These are phyloP conservation scores for Penicillium nordicum DNA, from an alignment of 2,329 filamentous ascomycete species.

Conservation along the genomic window DNA sequence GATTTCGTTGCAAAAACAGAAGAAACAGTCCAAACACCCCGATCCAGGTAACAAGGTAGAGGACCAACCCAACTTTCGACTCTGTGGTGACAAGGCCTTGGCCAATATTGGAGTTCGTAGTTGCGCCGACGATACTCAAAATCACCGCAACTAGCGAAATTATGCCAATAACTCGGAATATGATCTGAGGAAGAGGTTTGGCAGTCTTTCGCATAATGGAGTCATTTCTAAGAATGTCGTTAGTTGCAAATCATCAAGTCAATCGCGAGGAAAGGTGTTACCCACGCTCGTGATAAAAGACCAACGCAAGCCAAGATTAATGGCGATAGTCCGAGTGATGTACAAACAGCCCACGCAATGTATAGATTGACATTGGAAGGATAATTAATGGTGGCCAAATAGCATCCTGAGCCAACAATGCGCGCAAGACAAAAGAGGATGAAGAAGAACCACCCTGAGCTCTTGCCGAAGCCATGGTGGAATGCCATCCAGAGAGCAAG, in stretches of 20 bases:
- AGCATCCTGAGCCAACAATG: constrained; percentile 29
- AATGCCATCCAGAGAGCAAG: constrained; percentile 19
- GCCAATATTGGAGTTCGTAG: background rate
- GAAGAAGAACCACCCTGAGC: constrained; percentile 37
- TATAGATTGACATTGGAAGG: constrained; percentile 25
- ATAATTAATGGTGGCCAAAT: constrained; percentile 24
- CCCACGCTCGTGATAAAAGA: constrained; percentile 19
- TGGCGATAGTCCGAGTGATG: constrained; percentile 19
- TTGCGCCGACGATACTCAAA: background rate
- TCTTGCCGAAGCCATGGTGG: constrained; percentile 28
- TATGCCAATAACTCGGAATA: background rate
- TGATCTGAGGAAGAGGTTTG: background rate
- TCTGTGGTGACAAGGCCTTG: background rate
- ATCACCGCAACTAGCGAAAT: background rate
- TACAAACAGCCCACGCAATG: constrained; percentile 27
- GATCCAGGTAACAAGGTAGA: constrained; percentile 3
- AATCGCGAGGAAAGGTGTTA: constrained; percentile 8
- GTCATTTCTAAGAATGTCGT: background rate
- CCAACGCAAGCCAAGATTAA: constrained; percentile 15
- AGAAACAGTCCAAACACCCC: background rate
- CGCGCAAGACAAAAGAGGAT: constrained; percentile 32
- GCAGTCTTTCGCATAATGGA: constrained; percentile 7
- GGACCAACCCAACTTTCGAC: background rate
- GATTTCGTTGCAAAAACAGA: constrained; percentile 18
- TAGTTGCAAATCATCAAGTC: background rate